These are phyloP conservation scores for Moesziomyces sp. DNA, from an alignment of 1,284 basidiomycete genomes.

Conservation along the genomic window DNA sequence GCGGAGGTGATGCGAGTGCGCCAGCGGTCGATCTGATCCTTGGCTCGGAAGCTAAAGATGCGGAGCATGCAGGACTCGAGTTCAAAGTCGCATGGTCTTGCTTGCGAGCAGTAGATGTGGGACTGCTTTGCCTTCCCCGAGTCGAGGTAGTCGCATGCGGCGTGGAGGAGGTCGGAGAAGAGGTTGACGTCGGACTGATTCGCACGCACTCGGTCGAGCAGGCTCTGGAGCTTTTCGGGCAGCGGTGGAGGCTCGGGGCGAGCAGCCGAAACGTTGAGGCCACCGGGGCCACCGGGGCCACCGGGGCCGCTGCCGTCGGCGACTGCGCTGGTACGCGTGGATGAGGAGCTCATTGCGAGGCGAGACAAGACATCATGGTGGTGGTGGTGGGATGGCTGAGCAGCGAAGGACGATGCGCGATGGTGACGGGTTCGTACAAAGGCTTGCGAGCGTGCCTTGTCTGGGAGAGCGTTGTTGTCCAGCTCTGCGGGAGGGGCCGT, in stretches of 20 bases:
- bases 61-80: conserved; percentile 59
- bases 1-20: conserved; percentile 21
- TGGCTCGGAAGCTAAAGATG: conserved; percentile 47
- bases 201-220: conserved; percentile 22
- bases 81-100: conserved; percentile 46
- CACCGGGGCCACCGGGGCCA: neutral
- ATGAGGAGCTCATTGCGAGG: neutral
- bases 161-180: conserved; percentile 43
- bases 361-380: neutral
- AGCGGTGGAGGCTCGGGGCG: conserved; percentile 24
- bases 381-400: neutral
- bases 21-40: conserved; percentile 48
- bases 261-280: conserved; percentile 9
- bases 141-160: conserved; percentile 40
- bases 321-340: neutral
- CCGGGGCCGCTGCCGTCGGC: neutral
- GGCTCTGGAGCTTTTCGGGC: conserved; percentile 16
- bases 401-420: too few relatives aligned
- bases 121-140: conserved; percentile 29
- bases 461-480: neutral
- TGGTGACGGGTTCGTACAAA: neutral
- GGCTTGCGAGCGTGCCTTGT: too few relatives aligned
- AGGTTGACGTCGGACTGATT: conserved; percentile 28
- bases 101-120: conserved; percentile 39
- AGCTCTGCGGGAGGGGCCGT: too few relatives aligned